Evolutionary conservation across 1,139 yeast species (phyloP).

Genomic region (Arxiozyma slooffiae): DNA sequence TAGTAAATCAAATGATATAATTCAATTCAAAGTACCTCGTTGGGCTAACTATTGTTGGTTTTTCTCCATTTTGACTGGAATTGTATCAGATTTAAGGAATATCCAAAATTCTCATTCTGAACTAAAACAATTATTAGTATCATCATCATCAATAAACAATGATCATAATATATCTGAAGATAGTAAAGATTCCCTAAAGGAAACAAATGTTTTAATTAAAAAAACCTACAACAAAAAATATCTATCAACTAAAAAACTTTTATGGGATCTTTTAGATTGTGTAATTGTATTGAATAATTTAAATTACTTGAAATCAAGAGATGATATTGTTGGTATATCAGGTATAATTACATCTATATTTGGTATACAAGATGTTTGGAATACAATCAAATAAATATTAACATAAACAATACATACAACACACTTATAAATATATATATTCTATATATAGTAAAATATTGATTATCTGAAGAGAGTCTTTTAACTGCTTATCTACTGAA

Average conservation of each 20-base stretch:
- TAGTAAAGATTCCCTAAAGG: conserved; percentile 5
- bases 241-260: conserved; percentile 50
- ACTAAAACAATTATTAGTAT: conserved; percentile 17
- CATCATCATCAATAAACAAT: conserved; percentile 22
- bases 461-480: no score
- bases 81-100: conserved; percentile 45
- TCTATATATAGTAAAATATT: no score
- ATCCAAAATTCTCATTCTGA: conserved; percentile 27
- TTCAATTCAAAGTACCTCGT: conserved; percentile 32
- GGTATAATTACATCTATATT: conserved; percentile 74
- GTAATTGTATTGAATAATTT: conserved; percentile 68
- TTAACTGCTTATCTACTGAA: no score
- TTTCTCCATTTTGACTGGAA: conserved; percentile 55
- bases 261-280: conserved; percentile 73
- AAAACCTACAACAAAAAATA: conserved; percentile 32
- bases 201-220: conserved; percentile 6
- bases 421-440: no score
- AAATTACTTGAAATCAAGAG: conserved; percentile 53
- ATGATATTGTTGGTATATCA: conserved; percentile 75
- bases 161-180: conserved; percentile 15
- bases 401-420: no score
- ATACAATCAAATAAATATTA: conserved; percentile 13
- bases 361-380: conserved; percentile 64
- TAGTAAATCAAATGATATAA: conserved; percentile 27
- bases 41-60: conserved; percentile 66